A percentile compares a stretch with the other conserved stretches of the same genome.
phyloP scores from a whole-genome alignment of 2,329 filamentous ascomycete species.

The Colletotrichum lindemuthianum region DNA sequence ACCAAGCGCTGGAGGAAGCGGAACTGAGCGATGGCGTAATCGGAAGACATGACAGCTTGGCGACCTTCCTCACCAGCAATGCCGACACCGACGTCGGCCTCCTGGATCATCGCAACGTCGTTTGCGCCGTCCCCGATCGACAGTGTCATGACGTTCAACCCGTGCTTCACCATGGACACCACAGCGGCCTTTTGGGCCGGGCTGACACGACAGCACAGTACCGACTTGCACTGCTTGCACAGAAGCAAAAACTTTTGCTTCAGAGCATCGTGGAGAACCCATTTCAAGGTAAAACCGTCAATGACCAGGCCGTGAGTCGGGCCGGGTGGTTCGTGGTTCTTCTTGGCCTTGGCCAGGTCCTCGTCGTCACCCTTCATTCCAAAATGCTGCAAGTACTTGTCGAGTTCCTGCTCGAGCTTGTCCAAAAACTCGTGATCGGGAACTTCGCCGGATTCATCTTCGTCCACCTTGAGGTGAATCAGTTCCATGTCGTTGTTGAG shows the following conservation, averaged over 20 bases:
- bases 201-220: conserved; percentile 96
- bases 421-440: conserved; percentile 61
- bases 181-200: conserved; percentile 98
- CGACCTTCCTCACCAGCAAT: conserved; percentile 93
- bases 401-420: conserved; percentile 75
- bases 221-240: conserved; percentile 96
- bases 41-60: conserved; percentile 94
- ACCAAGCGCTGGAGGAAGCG: conserved; percentile 86
- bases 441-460: conserved; percentile 68
- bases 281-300: conserved; percentile 91
- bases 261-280: conserved; percentile 82
- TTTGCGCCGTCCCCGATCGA: conserved; percentile 95
- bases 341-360: conserved; percentile 81
- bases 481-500: conserved; percentile 98
- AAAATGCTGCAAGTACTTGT: conserved; percentile 78
- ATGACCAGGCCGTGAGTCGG: conserved; percentile 94
- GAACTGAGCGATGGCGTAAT: conserved; percentile 96
- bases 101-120: conserved; percentile 97
- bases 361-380: conserved; percentile 84
- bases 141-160: conserved; percentile 94
- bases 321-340: conserved; percentile 85
- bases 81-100: conserved; percentile 95
- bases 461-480: conserved; percentile 86
- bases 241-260: conserved; percentile 94
- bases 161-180: conserved; percentile 93